Evolutionary conservation across 306 rosid genomes (phyloP), one percentile per base, ranked within the genome.

Genomic region (Malus sieversii): DNA sequence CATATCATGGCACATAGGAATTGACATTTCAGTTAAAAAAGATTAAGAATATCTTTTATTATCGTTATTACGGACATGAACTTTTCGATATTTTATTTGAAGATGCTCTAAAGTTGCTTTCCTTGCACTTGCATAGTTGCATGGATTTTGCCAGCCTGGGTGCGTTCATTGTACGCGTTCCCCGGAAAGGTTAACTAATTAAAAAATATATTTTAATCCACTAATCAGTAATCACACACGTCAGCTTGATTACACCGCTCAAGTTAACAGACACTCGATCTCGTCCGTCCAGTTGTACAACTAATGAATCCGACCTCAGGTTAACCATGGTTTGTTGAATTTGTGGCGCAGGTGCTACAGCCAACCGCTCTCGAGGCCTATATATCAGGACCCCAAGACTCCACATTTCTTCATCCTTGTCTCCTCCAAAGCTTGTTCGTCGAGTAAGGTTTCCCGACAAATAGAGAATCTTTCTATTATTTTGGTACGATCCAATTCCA

Each of bases 141-240:
- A n/a, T 55, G 57, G 63, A 53, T n/a, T 58, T 58, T 51, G 77
- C 73, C 68, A 52, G 52, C 42, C 13, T 16, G 61, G 55, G 23
- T 35, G 82, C 86, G 87, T 84, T 75, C 48, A 73, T 14, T 14
- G 32, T 15, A 77, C 82, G 84, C 84, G 77, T 68, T 33, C 27
- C 51, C 30, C 25, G 22, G 10, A 64, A 13, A 20, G 8, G 32
- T 3, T 22, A 30, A 63, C 42, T 6, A 1, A 2, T 63, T 13
- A 5, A 61, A 27, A 61, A 61, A 61, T 12, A 59, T 5, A 4
- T 59, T 6, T 15, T 2, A 59, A 59, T 62, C 20, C 55, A 51
- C 18, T 51, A 16, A 29, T 22, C 55, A 5, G 18, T 15, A 51
- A 29, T 22, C 8, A 1, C 23, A 2, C 23, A 7, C 14, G 22